A percentile compares a stretch with the other conserved stretches of the same genome.
Conservation (phyloP, 148 eudicot genomes). For the Diospyros lotus region DNA sequence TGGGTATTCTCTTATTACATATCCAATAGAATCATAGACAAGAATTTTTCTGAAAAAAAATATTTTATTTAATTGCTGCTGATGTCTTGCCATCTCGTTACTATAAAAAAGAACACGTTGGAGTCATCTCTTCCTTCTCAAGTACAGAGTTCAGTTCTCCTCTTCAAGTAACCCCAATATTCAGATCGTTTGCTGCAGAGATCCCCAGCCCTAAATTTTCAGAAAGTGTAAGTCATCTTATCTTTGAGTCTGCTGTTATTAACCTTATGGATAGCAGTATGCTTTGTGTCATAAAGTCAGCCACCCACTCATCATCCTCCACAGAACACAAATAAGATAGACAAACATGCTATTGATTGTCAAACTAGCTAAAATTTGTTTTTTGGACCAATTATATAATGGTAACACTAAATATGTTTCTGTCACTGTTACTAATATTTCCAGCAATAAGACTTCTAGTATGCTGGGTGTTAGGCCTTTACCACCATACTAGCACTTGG, state of each 20-base stretch:
- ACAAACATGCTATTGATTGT: too few species aligned
- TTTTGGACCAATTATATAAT: background rate
- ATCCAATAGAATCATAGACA: background rate
- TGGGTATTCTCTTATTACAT: background rate
- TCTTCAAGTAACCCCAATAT: conserved; percentile 74
- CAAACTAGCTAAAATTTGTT: too few species aligned
- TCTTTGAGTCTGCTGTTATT: conserved; percentile 10
- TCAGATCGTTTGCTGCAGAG: conserved; percentile 68
- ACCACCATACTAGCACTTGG: background rate
- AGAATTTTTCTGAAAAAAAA: background rate
- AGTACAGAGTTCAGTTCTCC: conserved; percentile 65
- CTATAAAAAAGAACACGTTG: conserved; percentile 17
- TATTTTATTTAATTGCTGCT: conserved; percentile 20
- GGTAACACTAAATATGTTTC: background rate
- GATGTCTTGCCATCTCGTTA: conserved; percentile 30
- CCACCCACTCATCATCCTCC: background rate
- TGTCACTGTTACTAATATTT: background rate
- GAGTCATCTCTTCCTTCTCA: conserved; percentile 26
- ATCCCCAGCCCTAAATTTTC: conserved; percentile 96
- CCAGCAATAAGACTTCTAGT: background rate
- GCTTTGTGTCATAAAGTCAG: background rate
- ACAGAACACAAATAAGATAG: too few species aligned
- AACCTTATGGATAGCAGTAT: background rate
- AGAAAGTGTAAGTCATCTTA: conserved; percentile 77
- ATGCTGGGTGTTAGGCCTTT: background rate